Percentiles rank a stretch among this genome's conserved stretches.
Evolutionary conservation across 2,329 filamentous ascomycete species (phyloP).

Genomic region (Ophiocordyceps sinensis): DNA sequence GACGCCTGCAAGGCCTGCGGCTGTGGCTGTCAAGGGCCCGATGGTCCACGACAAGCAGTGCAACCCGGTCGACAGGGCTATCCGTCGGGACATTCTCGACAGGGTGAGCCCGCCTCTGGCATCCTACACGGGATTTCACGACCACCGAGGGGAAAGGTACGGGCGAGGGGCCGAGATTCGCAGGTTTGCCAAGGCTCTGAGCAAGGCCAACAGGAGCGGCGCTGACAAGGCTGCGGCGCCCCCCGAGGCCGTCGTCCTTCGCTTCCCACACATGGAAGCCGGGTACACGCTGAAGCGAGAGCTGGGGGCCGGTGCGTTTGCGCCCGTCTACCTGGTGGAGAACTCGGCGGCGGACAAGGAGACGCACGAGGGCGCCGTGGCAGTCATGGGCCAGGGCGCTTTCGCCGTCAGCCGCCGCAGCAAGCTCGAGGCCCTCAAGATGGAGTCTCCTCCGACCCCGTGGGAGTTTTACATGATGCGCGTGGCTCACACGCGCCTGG

Average conservation of each 20-base stretch:
- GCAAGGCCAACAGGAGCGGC: slow-evolving; percentile 39
- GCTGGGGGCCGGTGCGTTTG: slow-evolving; percentile 85
- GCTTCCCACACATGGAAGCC: slow-evolving; percentile 49
- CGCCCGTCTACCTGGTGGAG: slow-evolving; percentile 85
- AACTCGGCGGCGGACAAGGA: slow-evolving; percentile 40
- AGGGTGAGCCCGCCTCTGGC: slow-evolving; percentile 59
- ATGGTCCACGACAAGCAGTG: slow-evolving; percentile 74
- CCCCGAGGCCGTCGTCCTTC: slow-evolving; percentile 46
- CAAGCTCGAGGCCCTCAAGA: slow-evolving; percentile 74
- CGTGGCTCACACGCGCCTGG: slow-evolving; percentile 62
- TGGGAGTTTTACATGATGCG: slow-evolving; percentile 98
- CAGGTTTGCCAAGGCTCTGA: slow-evolving; percentile 58
- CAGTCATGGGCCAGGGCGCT: slow-evolving; percentile 46
- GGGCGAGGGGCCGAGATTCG: slow-evolving; percentile 64
- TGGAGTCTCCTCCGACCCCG: slow-evolving; percentile 73
- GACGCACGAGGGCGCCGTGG: slow-evolving; percentile 26
- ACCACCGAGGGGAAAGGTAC: slow-evolving; percentile 49
- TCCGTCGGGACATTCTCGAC: slow-evolving; percentile 61
- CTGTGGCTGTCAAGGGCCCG: slow-evolving; percentile 43
- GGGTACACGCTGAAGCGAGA: slow-evolving; percentile 72
- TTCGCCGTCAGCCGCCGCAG: slow-evolving; percentile 42
- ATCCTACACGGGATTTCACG: slow-evolving; percentile 67
- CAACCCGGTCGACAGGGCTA: slow-evolving; percentile 70
- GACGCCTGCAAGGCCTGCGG: slow-evolving; percentile 16
- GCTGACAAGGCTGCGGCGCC: slow-evolving; percentile 48